phyloP scores from a whole-genome alignment of 352 stramenopile species.

The Globisporangium barbulae region DNA sequence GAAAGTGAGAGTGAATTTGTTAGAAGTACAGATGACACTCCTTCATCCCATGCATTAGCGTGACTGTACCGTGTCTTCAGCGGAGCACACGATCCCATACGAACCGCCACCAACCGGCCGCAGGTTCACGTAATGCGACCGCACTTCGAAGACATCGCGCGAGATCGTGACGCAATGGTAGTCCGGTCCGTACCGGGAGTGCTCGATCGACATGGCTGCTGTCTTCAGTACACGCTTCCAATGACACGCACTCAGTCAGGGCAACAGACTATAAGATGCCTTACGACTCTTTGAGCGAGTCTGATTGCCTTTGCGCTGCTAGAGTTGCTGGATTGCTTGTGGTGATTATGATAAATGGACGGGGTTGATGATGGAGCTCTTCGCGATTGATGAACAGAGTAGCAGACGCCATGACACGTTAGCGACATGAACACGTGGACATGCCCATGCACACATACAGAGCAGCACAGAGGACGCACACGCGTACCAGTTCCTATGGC shows the following conservation, averaged over 20 bases:
- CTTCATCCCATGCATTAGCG: background rate
- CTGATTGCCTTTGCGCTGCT: background rate
- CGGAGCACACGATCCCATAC: slow-evolving; percentile 92
- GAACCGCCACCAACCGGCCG: slow-evolving; percentile 79
- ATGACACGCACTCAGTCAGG: background rate
- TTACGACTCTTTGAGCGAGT: background rate
- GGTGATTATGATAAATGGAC: background rate
- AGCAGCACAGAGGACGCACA: background rate
- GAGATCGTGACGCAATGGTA: slow-evolving; percentile 84
- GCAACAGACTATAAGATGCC: background rate
- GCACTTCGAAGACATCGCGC: slow-evolving; percentile 79
- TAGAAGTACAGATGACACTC: background rate
- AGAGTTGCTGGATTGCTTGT: background rate
- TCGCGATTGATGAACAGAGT: background rate
- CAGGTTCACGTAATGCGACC: slow-evolving; percentile 78
- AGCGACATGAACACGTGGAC: background rate
- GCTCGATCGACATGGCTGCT: slow-evolving; percentile 55
- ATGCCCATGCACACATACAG: background rate
- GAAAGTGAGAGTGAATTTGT: background rate
- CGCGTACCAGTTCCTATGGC: background rate
- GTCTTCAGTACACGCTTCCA: background rate
- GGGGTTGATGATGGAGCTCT: background rate
- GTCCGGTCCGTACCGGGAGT: slow-evolving; percentile 70
- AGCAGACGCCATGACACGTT: background rate
- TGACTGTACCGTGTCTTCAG: slow-evolving; percentile 79